A percentile compares a stretch with the other conserved stretches of the same genome.
These are phyloP conservation scores for Adenanthera pavonina DNA, from an alignment of 306 rosid genomes.

Conservation along the genomic window DNA sequence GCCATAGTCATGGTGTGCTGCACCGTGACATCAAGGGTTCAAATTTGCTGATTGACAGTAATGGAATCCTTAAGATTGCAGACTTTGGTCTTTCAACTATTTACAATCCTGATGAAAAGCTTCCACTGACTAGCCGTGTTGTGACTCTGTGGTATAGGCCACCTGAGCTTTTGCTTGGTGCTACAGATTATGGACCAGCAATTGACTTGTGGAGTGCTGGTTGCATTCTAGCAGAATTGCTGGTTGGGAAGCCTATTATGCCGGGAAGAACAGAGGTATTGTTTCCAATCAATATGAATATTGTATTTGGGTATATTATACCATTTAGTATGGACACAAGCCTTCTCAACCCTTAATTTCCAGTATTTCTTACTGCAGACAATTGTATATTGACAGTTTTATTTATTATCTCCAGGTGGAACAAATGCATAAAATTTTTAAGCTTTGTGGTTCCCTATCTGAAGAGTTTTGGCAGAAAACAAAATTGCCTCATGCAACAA, in stretches of 20 bases:
- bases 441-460: conserved; percentile 93
- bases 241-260: conserved; percentile 88
- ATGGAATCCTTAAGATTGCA: conserved; percentile 88
- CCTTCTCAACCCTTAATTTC: background rate
- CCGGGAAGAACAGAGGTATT: conserved; percentile 96
- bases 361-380: background rate
- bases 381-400: conserved; percentile 1
- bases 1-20: conserved; percentile 80
- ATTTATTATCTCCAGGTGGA: conserved; percentile 66
- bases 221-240: conserved; percentile 88
- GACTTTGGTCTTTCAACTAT: conserved; percentile 91
- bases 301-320: background rate
- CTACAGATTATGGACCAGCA: conserved; percentile 77
- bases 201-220: conserved; percentile 94
- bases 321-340: background rate
- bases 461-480: conserved; percentile 84
- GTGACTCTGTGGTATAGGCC: conserved; percentile 95
- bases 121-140: conserved; percentile 88
- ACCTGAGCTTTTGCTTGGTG: conserved; percentile 93
- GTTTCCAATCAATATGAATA: conserved; percentile 17
- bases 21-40: conserved; percentile 98
- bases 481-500: conserved; percentile 81
- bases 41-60: conserved; percentile 71
- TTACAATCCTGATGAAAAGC: conserved; percentile 63
- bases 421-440: conserved; percentile 95